Evolutionary conservation across 139 green algal genomes (phyloP), one percentile per base, ranked within the genome.

Genomic region (Picochlorum sp.): DNA sequence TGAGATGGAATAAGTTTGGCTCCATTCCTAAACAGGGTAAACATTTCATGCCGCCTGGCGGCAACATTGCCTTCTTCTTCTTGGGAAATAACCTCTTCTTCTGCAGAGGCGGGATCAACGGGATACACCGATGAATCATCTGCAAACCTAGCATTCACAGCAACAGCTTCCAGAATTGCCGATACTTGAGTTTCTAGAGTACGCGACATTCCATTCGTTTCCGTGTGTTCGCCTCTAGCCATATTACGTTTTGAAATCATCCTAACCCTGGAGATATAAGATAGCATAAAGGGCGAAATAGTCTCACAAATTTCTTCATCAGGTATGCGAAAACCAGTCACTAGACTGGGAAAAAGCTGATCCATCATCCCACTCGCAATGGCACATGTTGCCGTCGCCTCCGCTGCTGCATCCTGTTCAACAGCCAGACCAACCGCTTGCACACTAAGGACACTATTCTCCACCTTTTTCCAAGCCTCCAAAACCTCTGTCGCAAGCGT

Each of bases 381-480:
- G 5, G 65, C 54, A 10, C 57, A 74, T n/a, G 71, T 74, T 0
- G 62, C 39, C 0, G 25, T 47, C 5, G 73, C 84, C 32, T 93
- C 86, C 1, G 37, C 8, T 0, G 47, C 37, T 5, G 78, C 83
- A 18, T 90, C 84, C 2, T 75, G 67, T 26, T 79, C 70, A 4
- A 94, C 74, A 0, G 25, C 37, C 6, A 94, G 53, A 1, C 86
- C 86, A 32, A 85, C 69, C 0, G 82, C 81, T 3, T 69, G 57
- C 33, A 93, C 63, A 57, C 69, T 81, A 59, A 89, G 77, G 30
- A 90, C 73, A 8, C 76, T 55, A 60, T 94, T 94, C 73, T 95
- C 85, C 26, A 94, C 73, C 5, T 78, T 75, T 65, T 94, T 94
- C 70, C 53, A 91, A 43, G 26, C 59, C 32, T 94, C 86, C 51